phyloP scores from a whole-genome alignment of 805 yeast genomes.

The Kuraishia floccosa region DNA sequence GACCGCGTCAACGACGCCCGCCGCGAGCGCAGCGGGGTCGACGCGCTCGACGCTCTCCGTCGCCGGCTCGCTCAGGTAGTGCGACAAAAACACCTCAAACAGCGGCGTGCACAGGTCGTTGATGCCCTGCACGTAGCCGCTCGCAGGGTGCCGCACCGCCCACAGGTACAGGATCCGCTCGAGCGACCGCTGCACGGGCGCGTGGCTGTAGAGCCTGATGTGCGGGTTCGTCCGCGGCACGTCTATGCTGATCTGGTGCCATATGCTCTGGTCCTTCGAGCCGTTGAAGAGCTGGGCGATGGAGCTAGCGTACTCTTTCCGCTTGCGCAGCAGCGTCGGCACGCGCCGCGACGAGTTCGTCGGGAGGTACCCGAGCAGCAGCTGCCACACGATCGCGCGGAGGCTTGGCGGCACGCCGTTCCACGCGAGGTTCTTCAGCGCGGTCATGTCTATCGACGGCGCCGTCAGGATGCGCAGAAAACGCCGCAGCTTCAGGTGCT shows the following conservation, averaged over 20 bases:
- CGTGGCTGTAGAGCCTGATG: slow-evolving; percentile 56
- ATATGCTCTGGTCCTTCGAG: slow-evolving; percentile 63
- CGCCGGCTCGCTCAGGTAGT: slow-evolving; percentile 42
- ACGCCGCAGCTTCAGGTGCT: too few relatives aligned
- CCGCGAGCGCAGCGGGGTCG: slow-evolving; percentile 38
- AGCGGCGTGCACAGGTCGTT: slow-evolving; percentile 92
- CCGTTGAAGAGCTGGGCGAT: slow-evolving; percentile 47
- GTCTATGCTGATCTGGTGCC: slow-evolving; percentile 95
- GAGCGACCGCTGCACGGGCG: slow-evolving; percentile 65
- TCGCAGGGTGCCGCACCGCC: slow-evolving; percentile 96
- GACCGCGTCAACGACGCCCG: slow-evolving; percentile 47
- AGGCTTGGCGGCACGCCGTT: slow-evolving; percentile 81
- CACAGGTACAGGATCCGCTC: slow-evolving; percentile 80
- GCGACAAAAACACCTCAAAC: slow-evolving; percentile 71
- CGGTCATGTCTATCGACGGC: slow-evolving; percentile 53
- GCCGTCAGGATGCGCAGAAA: slow-evolving; percentile 47
- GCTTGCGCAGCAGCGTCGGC: slow-evolving; percentile 59
- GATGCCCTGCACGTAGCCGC: slow-evolving; percentile 97
- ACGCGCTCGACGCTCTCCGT: slow-evolving; percentile 39
- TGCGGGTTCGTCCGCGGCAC: slow-evolving; percentile 91
- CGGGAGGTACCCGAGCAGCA: slow-evolving; percentile 83
- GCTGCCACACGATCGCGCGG: slow-evolving; percentile 82
- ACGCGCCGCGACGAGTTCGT: slow-evolving; percentile 70
- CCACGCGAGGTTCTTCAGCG: slow-evolving; percentile 78
- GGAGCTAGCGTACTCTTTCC: slow-evolving; percentile 79